These are phyloP conservation scores for Globisporangium megalacanthum DNA, from an alignment of 352 stramenopile genomes.

Conservation along the genomic window DNA sequence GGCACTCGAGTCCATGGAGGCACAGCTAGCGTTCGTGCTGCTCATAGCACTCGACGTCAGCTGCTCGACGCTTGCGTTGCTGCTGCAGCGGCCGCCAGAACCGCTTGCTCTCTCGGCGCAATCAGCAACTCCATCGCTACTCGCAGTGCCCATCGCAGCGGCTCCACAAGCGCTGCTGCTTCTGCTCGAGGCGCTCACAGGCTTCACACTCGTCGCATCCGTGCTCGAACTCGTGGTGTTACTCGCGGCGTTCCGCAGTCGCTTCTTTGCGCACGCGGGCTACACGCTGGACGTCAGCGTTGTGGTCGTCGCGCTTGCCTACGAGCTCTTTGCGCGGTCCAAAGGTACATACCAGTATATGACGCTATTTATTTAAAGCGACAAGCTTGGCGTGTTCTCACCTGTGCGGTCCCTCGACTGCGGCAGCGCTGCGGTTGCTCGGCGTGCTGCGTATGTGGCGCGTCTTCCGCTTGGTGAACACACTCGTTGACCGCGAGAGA, in stretches of 20 bases:
- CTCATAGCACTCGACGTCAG: conserved; percentile 46
- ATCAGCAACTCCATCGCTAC: too few species aligned
- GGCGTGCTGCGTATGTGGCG: conserved; percentile 56
- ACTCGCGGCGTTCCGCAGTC: conserved; percentile 28
- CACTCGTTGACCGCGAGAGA: conserved; percentile 43
- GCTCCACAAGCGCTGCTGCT: conserved; percentile 4
- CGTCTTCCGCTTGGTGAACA: conserved; percentile 46
- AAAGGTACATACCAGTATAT: conserved; percentile 28
- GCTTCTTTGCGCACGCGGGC: conserved; percentile 56
- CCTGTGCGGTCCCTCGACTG: not conserved
- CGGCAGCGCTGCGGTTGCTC: conserved; percentile 35
- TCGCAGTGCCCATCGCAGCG: not conserved
- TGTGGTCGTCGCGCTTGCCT: conserved; percentile 20
- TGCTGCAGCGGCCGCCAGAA: conserved; percentile 16
- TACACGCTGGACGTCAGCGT: conserved; percentile 46
- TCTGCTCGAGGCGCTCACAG: conserved; percentile 44
- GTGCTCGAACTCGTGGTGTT: conserved; percentile 47
- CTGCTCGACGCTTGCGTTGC: conserved; percentile 28
- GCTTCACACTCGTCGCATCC: conserved; percentile 62
- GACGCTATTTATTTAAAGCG: too few species aligned
- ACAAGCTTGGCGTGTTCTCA: too few species aligned
- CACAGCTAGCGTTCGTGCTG: conserved; percentile 41
- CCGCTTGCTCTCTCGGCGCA: too few species aligned
- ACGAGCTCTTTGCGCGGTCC: conserved; percentile 47
- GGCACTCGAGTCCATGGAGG: conserved; percentile 52